A percentile compares a stretch with the other conserved stretches of the same genome.
phyloP scores from a whole-genome alignment of 2,329 filamentous ascomycete genomes.

The Cladosporium phlei region DNA sequence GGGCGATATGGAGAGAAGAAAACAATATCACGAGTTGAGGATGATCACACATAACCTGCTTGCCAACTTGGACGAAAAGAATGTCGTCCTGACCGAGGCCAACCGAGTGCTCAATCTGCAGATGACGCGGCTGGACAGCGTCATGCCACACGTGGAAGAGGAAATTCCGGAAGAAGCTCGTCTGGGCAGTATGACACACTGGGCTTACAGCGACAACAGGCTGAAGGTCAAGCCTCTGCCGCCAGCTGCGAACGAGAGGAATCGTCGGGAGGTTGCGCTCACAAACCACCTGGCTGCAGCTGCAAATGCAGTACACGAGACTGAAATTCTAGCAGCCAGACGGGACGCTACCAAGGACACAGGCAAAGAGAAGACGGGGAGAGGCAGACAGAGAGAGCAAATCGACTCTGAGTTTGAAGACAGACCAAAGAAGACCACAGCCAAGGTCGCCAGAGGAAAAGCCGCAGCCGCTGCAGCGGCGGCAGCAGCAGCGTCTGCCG shows the following conservation, averaged over 20 bases:
- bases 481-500: conserved; percentile 24
- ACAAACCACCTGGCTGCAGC: conserved; percentile 65
- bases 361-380: conserved; percentile 61
- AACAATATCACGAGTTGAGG: conserved; percentile 66
- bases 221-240: conserved; percentile 43
- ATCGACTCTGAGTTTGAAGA: conserved; percentile 80
- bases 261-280: conserved; percentile 71
- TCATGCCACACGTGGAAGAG: conserved; percentile 77
- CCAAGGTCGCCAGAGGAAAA: conserved; percentile 57
- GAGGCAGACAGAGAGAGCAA: conserved; percentile 57
- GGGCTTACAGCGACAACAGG: conserved; percentile 85
- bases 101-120: conserved; percentile 85
- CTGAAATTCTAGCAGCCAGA: conserved; percentile 72
- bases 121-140: conserved; percentile 75
- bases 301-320: conserved; percentile 70
- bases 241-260: conserved; percentile 61
- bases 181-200: conserved; percentile 85
- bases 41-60: conserved; percentile 78
- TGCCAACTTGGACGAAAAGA: conserved; percentile 91
- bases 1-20: conserved; percentile 46
- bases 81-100: conserved; percentile 89
- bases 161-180: conserved; percentile 95
- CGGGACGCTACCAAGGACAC: conserved; percentile 77
- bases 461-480: conserved; percentile 45
- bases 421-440: conserved; percentile 56